Conservation (phyloP, 73 alveolate genomes). For the Breviolum minutum region DNA sequence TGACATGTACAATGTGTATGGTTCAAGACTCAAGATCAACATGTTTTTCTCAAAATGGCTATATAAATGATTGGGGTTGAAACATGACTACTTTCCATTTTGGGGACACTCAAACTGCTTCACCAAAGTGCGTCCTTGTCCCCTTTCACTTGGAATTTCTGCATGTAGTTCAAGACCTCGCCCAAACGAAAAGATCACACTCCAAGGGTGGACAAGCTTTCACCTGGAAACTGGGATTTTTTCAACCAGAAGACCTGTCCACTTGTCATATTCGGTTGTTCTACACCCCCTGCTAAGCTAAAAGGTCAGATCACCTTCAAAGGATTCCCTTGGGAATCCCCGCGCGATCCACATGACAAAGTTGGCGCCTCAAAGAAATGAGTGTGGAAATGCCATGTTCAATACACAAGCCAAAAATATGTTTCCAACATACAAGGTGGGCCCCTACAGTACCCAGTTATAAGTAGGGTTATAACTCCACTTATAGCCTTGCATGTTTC, state of each 20-base stretch:
- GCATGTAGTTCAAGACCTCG: slow-evolving; percentile 30
- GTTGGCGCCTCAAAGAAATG: background rate
- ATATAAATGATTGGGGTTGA: no score
- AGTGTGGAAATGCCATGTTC: no score
- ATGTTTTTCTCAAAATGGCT: background rate
- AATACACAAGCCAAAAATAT: no score
- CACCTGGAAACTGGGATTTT: background rate
- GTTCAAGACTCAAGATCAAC: background rate
- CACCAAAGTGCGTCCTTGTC: background rate
- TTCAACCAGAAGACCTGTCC: background rate
- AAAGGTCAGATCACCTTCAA: background rate
- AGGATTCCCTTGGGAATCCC: background rate
- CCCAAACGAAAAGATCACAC: background rate
- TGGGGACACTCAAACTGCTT: no score
- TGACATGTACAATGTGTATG: no score
- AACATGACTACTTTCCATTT: no score
- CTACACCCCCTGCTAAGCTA: background rate
- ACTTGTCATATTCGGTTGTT: no score
- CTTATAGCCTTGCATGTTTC: no score
- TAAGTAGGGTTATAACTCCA: no score
- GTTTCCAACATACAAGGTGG: no score
- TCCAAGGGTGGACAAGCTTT: no score
- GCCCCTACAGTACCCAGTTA: no score
- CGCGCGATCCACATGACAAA: slow-evolving; percentile 5
- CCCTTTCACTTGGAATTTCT: slow-evolving; percentile 27